These are phyloP conservation scores for Tylopilus felleus DNA, from an alignment of 768 basidiomycete species.

Conservation along the genomic window DNA sequence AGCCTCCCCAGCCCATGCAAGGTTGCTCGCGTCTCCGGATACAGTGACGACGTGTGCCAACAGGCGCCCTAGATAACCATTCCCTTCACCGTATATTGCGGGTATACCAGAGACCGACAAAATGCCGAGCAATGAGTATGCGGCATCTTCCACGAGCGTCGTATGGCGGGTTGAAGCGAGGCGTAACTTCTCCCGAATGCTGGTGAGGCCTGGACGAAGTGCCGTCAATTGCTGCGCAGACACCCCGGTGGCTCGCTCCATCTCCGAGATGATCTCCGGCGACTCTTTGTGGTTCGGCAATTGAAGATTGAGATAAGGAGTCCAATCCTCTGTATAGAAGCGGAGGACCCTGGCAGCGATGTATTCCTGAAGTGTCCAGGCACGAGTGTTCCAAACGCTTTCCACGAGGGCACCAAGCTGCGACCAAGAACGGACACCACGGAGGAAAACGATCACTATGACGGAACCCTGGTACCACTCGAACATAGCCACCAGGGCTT, in stretches of 20 bases:
- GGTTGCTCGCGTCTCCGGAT: neutral
- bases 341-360: neutral
- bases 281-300: neutral
- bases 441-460: neutral
- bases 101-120: neutral
- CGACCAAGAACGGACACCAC: neutral
- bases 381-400: neutral
- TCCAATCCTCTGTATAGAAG: neutral
- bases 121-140: neutral
- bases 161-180: neutral
- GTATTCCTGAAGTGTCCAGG: neutral
- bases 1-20: neutral
- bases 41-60: neutral
- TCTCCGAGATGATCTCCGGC: neutral
- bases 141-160: neutral
- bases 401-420: neutral
- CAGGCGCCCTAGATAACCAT: neutral
- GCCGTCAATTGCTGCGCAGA: neutral
- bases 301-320: neutral
- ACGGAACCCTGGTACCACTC: neutral
- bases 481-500: neutral
- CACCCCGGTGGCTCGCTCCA: neutral
- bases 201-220: neutral
- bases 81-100: neutral
- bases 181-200: neutral